Percentiles rank a stretch among this genome's conserved stretches.
These are phyloP conservation scores for Lasiodiplodia hormozganensis DNA, from an alignment of 2,329 filamentous ascomycete species.

Conservation along the genomic window DNA sequence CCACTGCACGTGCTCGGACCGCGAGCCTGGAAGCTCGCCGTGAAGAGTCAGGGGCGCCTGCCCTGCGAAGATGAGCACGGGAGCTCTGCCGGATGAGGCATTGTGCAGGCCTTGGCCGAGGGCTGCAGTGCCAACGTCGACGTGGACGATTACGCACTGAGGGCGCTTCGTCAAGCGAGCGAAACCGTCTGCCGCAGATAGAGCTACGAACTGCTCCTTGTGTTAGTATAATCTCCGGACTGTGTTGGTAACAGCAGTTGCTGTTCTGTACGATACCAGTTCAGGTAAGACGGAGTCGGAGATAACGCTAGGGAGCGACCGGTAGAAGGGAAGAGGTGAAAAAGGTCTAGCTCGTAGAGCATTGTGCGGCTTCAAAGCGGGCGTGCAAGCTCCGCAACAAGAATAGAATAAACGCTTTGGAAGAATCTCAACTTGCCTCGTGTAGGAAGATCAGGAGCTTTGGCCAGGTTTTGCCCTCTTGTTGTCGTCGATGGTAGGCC, in stretches of 20 bases:
- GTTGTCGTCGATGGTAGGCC: constrained; percentile 26
- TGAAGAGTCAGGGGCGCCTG: constrained; percentile 53
- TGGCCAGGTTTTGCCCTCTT: neutral
- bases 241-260: neutral
- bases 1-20: constrained; percentile 52
- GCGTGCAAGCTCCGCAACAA: neutral
- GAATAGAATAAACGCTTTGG: neutral
- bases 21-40: constrained; percentile 50
- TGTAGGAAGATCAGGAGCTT: constrained; percentile 17
- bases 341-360: too few species aligned
- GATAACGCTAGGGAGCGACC: neutral
- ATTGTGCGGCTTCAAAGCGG: neutral
- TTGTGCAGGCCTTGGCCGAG: constrained; percentile 77
- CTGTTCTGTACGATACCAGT: too few species aligned
- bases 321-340: neutral
- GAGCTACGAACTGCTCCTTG: constrained; percentile 34
- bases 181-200: constrained; percentile 39
- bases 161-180: constrained; percentile 68
- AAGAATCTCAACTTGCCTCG: neutral
- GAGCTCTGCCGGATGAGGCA: constrained; percentile 38
- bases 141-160: constrained; percentile 80
- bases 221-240: neutral
- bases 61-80: constrained; percentile 54
- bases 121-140: constrained; percentile 80
- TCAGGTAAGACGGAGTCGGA: neutral